Conservation (phyloP, 1,284 basidiomycete genomes). For the Trichosporon asahii region DNA sequence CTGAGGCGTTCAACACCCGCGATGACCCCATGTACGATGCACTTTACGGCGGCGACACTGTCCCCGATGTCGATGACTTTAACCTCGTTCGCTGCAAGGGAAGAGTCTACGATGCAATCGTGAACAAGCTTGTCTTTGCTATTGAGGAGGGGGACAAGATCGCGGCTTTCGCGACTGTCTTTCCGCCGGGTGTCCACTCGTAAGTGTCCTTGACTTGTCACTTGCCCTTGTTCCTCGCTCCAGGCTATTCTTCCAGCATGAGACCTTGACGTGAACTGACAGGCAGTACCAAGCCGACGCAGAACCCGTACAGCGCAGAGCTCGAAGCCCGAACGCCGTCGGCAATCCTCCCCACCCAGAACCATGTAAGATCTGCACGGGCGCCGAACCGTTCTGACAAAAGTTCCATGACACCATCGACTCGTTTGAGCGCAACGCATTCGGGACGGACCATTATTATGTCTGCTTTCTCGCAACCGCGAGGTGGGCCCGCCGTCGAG, state of each 20-base stretch:
- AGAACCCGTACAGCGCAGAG: constrained; percentile 14
- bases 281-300: neutral
- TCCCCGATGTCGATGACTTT: neutral
- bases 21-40: constrained; percentile 13
- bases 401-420: constrained; percentile 9
- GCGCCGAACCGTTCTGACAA: neutral
- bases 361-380: neutral
- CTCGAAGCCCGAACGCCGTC: neutral
- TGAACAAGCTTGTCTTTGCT: neutral
- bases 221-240: neutral
- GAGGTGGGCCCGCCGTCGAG: constrained; percentile 9
- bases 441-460: constrained; percentile 10
- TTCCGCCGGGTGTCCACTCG: neutral
- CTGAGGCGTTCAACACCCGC: constrained; percentile 7
- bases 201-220: neutral
- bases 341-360: neutral
- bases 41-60: neutral
- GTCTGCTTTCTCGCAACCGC: constrained; percentile 13
- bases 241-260: too few relatives aligned
- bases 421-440: constrained; percentile 1
- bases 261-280: too few relatives aligned
- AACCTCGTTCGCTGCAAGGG: constrained; percentile 1
- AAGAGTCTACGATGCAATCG: constrained; percentile 10
- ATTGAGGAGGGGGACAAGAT: neutral
- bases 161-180: constrained; percentile 5